phyloP scores from a whole-genome alignment of 2,329 filamentous ascomycete genomes.

The Beauveria scarabaeidicola region DNA sequence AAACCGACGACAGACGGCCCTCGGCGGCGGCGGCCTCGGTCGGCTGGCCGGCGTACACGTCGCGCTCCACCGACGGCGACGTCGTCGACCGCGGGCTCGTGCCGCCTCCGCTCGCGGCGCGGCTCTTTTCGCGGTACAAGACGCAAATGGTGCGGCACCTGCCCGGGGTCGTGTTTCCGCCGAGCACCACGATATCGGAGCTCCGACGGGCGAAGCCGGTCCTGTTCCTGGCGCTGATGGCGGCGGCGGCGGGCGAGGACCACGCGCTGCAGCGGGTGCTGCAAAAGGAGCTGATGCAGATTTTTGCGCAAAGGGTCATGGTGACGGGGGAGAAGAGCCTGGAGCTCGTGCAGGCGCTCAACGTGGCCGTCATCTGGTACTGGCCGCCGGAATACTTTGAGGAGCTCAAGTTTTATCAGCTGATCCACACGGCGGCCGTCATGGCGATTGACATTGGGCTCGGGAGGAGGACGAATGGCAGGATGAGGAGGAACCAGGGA shows the following conservation, averaged over 20 bases:
- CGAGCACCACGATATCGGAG: slow-evolving; percentile 43
- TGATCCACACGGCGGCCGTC: slow-evolving; percentile 70
- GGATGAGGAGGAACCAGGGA: slow-evolving; percentile 3
- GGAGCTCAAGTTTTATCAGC: slow-evolving; percentile 83
- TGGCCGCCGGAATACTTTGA: slow-evolving; percentile 75
- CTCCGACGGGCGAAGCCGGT: slow-evolving; percentile 52
- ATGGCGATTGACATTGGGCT: slow-evolving; percentile 81
- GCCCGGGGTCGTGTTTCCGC: slow-evolving; percentile 53
- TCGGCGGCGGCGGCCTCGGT: slow-evolving; percentile 8
- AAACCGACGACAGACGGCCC: slow-evolving; percentile 4
- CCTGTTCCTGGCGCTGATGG: slow-evolving; percentile 63
- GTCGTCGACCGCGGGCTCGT: slow-evolving; percentile 53
- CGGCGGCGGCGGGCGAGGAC: slow-evolving; percentile 52
- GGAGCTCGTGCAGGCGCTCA: slow-evolving; percentile 72
- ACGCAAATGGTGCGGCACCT: slow-evolving; percentile 52
- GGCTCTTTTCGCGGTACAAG: slow-evolving; percentile 51
- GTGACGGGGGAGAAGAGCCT: slow-evolving; percentile 71
- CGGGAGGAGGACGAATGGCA: slow-evolving; percentile 33
- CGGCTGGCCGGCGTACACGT: slow-evolving; percentile 16
- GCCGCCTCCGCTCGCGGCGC: slow-evolving; percentile 43
- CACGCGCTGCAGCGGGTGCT: slow-evolving; percentile 51
- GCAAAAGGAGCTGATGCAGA: slow-evolving; percentile 60
- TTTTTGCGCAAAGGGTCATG: slow-evolving; percentile 66
- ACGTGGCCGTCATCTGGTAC: slow-evolving; percentile 76
- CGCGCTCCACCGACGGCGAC: slow-evolving; percentile 31